Percentiles rank a stretch among this genome's conserved stretches.
Evolutionary conservation across 2,329 filamentous ascomycete genomes (phyloP).

Genomic region (Hypoxylon sp.): DNA sequence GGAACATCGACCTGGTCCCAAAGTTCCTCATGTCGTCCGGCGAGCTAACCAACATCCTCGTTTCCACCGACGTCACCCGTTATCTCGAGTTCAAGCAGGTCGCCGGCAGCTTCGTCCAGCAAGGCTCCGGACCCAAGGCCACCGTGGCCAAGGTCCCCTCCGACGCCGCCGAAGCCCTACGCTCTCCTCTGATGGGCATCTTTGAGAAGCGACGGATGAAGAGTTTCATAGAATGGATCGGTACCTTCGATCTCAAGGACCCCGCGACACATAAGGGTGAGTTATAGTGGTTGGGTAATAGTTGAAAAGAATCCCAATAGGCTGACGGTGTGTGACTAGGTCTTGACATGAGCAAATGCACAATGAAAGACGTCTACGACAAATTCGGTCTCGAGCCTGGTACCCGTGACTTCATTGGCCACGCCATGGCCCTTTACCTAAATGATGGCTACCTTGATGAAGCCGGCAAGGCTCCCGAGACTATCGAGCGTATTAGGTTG

Average conservation of each 20-base stretch:
- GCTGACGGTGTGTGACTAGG: conserved; percentile 64
- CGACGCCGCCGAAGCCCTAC: conserved; percentile 89
- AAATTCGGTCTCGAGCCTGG: conserved; percentile 93
- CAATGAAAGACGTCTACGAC: conserved; percentile 99
- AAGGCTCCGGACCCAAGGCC: conserved; percentile 83
- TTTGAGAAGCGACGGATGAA: conserved; percentile 98
- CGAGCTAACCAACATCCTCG: conserved; percentile 98
- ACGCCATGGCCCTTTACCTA: conserved; percentile 97
- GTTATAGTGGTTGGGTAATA: conserved; percentile 46
- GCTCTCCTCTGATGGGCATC: conserved; percentile 94
- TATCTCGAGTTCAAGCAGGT: conserved; percentile 96
- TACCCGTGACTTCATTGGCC: conserved; percentile 96
- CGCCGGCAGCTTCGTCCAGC: conserved; percentile 95
- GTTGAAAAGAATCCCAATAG: background rate
- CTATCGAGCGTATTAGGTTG: conserved; percentile 91
- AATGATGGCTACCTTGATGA: conserved; percentile 88
- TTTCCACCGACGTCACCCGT: conserved; percentile 91
- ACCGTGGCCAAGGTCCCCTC: conserved; percentile 98
- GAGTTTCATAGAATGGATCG: conserved; percentile 96
- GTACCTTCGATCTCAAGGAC: conserved; percentile 85
- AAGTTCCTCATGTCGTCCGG: conserved; percentile 99
- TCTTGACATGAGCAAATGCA: conserved; percentile 81
- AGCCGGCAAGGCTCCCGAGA: conserved; percentile 82
- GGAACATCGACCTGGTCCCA: conserved; percentile 98
- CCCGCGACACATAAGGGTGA: conserved; percentile 90